Evolutionary conservation across 306 rosid genomes (phyloP), one percentile per base, ranked within the genome.

Genomic region (Begonia peltatifolia): DNA sequence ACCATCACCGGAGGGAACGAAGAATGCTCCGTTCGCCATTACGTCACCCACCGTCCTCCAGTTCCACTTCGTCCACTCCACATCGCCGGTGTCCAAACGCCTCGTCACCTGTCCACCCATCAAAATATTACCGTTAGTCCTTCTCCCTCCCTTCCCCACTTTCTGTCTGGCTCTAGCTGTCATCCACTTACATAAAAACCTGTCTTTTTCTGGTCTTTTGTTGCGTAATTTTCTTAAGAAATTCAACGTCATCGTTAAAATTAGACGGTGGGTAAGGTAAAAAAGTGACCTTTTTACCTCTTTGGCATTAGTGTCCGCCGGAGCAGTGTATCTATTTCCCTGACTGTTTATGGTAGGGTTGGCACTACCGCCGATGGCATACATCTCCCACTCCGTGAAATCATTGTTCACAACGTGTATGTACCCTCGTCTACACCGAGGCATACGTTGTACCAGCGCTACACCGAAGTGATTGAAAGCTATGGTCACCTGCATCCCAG

Each of bases 31-130:
- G 63, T 83, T 83, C 56, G 79, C 82, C 84, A 83, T 68, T 15
- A 74, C 11, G 20, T 83, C 93, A 50, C 93, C 87, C 1, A 79
- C 93, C 7, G 93, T 74, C 55, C 77, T 65, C 93, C 93, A 83
- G 52, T 83, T 79, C 93, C 93, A 83, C 2, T 14, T 79, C 11
- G 68, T 41, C 93, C 93, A 83, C 0, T 76, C 62, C 3, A 51
- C 12, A 43, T 83, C 87, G 9, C 64, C 53, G 1, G 87, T 73
- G 17, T 83, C 87, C 74, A 83, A 78, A 52, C 93, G 79, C 83
- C 73, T 83, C 9, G 93, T 83, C 72, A 83, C 93, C 92, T 82
- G 54, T 57, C 35, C 15, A n/a, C n/a, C 12, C 16, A 43, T 7
- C 9, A 10, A 14, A 43, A 18, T 12, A 20, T 5, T 5, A 9